Conservation (phyloP, 805 yeast species). For the Starmerella stellata region DNA sequence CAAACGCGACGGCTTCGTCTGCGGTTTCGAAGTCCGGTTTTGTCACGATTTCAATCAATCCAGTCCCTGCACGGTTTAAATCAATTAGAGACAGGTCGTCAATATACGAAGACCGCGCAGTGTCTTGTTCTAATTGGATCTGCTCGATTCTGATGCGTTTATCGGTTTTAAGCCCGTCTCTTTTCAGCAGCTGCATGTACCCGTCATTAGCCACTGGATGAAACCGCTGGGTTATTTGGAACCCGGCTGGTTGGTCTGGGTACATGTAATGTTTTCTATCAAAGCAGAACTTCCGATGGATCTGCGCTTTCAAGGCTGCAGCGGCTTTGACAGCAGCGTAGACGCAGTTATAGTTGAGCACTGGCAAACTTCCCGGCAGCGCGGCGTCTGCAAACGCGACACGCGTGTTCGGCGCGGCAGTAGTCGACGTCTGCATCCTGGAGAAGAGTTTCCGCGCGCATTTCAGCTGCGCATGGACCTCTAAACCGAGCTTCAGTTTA, state of each 20-base stretch:
- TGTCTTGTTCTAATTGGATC: constrained; percentile 86
- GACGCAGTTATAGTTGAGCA: constrained; percentile 55
- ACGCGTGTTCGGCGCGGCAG: constrained; percentile 44
- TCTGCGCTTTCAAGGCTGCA: constrained; percentile 41
- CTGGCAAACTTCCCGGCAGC: constrained; percentile 86
- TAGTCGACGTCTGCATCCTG: constrained; percentile 21
- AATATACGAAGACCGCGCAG: constrained; percentile 57
- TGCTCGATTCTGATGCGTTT: constrained; percentile 39
- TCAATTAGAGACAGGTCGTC: constrained; percentile 38
- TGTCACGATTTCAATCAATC: constrained; percentile 80
- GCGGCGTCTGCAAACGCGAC: constrained; percentile 69
- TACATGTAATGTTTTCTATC: constrained; percentile 93
- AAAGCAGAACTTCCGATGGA: constrained; percentile 44
- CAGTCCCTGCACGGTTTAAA: constrained; percentile 67
- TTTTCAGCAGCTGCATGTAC: constrained; percentile 28
- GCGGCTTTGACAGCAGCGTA: constrained; percentile 57
- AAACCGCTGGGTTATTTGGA: constrained; percentile 83
- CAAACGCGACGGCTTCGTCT: constrained; percentile 55
- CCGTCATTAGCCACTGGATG: constrained; percentile 66
- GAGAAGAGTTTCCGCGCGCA: constrained; percentile 67
- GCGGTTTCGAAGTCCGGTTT: constrained; percentile 62
- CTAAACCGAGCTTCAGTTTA: constrained; percentile 65
- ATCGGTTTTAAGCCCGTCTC: constrained; percentile 28
- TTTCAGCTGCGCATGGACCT: constrained; percentile 76
- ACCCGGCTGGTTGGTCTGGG: constrained; percentile 91